Evolutionary conservation across 1,139 yeast genomes (phyloP), one percentile per base, ranked within the genome.

Genomic region (Blastobotrys serpentis): DNA sequence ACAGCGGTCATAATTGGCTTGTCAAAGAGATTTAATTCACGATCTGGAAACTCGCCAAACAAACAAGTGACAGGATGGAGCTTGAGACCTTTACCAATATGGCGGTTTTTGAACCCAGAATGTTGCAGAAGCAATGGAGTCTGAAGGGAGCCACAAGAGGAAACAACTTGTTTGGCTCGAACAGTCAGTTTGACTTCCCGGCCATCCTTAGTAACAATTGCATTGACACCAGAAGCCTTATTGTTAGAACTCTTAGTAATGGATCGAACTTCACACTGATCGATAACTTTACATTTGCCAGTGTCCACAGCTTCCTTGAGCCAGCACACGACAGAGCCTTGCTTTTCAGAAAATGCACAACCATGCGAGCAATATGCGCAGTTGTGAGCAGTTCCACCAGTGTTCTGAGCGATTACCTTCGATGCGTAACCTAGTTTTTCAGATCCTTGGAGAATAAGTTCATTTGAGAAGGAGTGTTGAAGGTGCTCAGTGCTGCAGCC

Each of bases 351-450:
- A 63, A 62, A 68, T 46, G 70, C 75, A 59, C 82, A 77, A n/a
- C 84, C 84, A 51, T 72, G 64, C 47, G 74, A 70, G 52, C 83
- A 78, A 52, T 69, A 67, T 2, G 82, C 82, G 64, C 82, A 77
- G 42, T 70, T 67, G 55, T 78, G 83, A 33, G 59, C 60, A 53
- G 75, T 77, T n/a, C 63, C 65, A 3, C 82, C 83, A 30, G 68
- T 74, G 54, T 79, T 79, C 57, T 79, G 84, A 2, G 71, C 72
- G 18, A 79, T 71, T 23, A 58, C 69, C 36, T 64, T 66, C 1
- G 69, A 71, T 4, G 62, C 64, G 57, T 75, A 78, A 1, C 80
- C 82, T 47, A 79, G 71, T 55, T 72, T 74, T 42, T 61, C 56
- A 7, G 75, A 62, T n/a, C 81, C 79, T 14, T 77, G 74, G 49